phyloP scores from a whole-genome alignment of 805 yeast species.

The Metschnikowia aberdeeniae region DNA sequence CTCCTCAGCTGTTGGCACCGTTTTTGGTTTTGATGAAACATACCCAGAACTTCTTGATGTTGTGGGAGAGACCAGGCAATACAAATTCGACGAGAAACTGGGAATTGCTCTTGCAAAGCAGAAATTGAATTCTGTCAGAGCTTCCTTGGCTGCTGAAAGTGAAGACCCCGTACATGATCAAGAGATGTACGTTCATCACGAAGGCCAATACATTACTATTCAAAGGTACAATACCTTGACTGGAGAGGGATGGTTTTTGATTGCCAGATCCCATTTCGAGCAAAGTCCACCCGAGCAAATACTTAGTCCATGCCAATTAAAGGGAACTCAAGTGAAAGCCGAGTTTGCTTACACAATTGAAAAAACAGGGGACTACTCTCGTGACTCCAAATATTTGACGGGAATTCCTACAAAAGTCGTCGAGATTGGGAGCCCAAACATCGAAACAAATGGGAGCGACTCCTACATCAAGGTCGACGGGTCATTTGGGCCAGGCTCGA shows the following conservation, averaged over 20 bases:
- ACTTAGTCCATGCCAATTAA: slow-evolving; percentile 53
- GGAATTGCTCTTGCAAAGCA: slow-evolving; percentile 80
- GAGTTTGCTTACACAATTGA: slow-evolving; percentile 57
- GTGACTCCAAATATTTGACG: slow-evolving; percentile 41
- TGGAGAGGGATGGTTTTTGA: slow-evolving; percentile 84
- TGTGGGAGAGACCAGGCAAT: slow-evolving; percentile 68
- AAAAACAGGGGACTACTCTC: slow-evolving; percentile 46
- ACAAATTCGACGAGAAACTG: slow-evolving; percentile 40
- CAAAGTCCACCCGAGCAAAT: slow-evolving; percentile 44
- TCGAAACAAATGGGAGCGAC: slow-evolving; percentile 43
- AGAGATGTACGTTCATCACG: slow-evolving; percentile 93
- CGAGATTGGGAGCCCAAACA: slow-evolving; percentile 47
- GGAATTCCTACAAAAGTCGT: slow-evolving; percentile 65
- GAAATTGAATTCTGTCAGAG: slow-evolving; percentile 54
- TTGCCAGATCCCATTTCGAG: slow-evolving; percentile 79
- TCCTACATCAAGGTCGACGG: slow-evolving; percentile 57
- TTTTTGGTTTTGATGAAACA: slow-evolving; percentile 89
- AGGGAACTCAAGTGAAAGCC: slow-evolving; percentile 56
- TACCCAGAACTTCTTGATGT: slow-evolving; percentile 79
- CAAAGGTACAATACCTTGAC: slow-evolving; percentile 80
- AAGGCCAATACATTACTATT: slow-evolving; percentile 86
- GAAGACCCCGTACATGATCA: slow-evolving; percentile 54
- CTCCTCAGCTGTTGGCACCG: slow-evolving; percentile 90
- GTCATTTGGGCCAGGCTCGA: slow-evolving; percentile 82
- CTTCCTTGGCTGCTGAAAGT: slow-evolving; percentile 50